Base-by-base conservation (phyloP, 192 early-diverging fungal genomes). In the Coemansia sp. region DNA sequence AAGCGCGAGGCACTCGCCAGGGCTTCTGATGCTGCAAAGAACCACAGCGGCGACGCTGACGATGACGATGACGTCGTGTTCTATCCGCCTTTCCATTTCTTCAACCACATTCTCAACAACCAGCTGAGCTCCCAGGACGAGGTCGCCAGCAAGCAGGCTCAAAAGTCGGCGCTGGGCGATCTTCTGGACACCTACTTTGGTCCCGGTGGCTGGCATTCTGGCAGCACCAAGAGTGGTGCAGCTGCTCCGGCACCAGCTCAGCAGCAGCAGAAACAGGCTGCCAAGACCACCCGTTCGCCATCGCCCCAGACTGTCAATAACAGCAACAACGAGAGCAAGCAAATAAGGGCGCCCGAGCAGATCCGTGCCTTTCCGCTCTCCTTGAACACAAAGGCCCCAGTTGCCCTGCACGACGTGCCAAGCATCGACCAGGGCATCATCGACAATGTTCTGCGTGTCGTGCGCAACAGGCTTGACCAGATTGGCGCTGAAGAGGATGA, bases 71-170 rank as follows among this genome's bases (percentile, higher is more conserved):
- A 7, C 1, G 61, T 61, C 2, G 65, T 39, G 21, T 82, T 76
- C 42, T 66, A 62, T 11, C 79, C 74, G 56, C 74, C 79, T 18
- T 73, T 76, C 52, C 71, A 71, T 12, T 82, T 82, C 42, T 82
- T 82, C 39, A 51, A 70, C 48, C 69, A 66, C 41, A 82, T 82
- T 22, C 55, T 82, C 32, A 55, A 65, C 42, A 73, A 40, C 49
- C 79, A 76, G 58, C 36, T 82, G 9, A 65, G 49, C 26, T 65
- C 67, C 1, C 79, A 76, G 61, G 79, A 82, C 57, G 64, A 70
- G 15, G 54, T 65, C 13, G 79, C 76, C 48, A 65, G 79, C 26
- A 73, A 67, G 58, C 54, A 63, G 2, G 79, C 79, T 2, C 71
- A 73, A 46, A 70, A 66, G 39, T 19, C 57, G 3, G 79, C 79